Percentiles rank a stretch among this genome's conserved stretches.
phyloP scores from a whole-genome alignment of 768 basidiomycete genomes.

The Sarcomyxa edulis region DNA sequence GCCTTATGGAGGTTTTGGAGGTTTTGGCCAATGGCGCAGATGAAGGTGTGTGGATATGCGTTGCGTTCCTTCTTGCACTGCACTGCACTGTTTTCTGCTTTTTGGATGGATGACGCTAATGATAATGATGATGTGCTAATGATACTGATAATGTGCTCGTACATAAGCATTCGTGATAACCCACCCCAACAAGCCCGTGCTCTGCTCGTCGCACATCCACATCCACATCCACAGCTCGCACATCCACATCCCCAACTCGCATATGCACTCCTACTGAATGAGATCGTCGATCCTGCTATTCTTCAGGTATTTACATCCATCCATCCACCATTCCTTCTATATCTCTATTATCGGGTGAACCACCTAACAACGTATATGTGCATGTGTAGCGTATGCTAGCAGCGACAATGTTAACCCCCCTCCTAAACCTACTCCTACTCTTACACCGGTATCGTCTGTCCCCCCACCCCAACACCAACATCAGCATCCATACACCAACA shows the following conservation, averaged over 20 bases:
- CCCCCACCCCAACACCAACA: too few species aligned
- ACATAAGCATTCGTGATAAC: slow-evolving; percentile 87
- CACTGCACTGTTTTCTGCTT: neutral
- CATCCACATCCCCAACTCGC: slow-evolving; percentile 85
- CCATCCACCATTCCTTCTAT: neutral
- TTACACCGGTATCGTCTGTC: slow-evolving; percentile 11
- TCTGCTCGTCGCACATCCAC: slow-evolving; percentile 71
- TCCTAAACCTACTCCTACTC: slow-evolving; percentile 21
- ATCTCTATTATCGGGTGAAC: too few species aligned
- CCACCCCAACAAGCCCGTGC: slow-evolving; percentile 82
- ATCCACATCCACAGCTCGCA: too few species aligned
- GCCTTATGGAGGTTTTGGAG: slow-evolving; percentile 92
- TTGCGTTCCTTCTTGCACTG: neutral
- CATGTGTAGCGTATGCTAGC: slow-evolving; percentile 43
- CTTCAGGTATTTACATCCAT: slow-evolving; percentile 53
- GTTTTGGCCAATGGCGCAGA: too few species aligned
- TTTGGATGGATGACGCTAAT: neutral
- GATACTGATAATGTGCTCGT: too few species aligned
- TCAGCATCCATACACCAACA: too few species aligned
- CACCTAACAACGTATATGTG: neutral
- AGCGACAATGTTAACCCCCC: slow-evolving; percentile 24
- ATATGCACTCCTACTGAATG: slow-evolving; percentile 90
- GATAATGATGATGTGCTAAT: too few species aligned
- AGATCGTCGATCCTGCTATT: slow-evolving; percentile 85
- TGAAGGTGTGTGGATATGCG: slow-evolving; percentile 68